Evolutionary conservation across 1,284 basidiomycete species (phyloP), one percentile per base, ranked within the genome.

Genomic region (Naganishia cerealis): DNA sequence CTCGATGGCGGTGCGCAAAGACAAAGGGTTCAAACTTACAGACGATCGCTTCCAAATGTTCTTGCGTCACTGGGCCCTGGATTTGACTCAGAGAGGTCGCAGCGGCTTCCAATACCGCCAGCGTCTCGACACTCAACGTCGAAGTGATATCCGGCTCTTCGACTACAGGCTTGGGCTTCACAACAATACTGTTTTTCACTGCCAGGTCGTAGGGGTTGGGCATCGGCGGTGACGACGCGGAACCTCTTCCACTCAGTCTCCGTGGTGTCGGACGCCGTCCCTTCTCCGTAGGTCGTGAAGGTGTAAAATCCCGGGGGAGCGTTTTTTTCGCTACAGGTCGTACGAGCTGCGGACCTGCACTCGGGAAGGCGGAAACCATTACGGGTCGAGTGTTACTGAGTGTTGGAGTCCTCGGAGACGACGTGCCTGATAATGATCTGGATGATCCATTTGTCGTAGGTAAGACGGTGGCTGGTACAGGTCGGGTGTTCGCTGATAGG

Each of bases 41-140:
- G 46, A 66, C 63, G 40, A 66, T 66, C 40, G 40, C 63, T 40
- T 66, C 63, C 26, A 66, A n/a, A 38, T 66, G 54, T 33, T 66
- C 63, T 16, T 66, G 53, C 12, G 53, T 66, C 9, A 66, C 36
- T 21, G 63, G 63, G 1, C 63, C 54, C 29, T 56, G 63, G 15
- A 57, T 56, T 46, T 66, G 63, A 18, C 63, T 56, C 21, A 66
- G 29, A 39, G 55, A 56, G 24, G 63, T 50, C 7, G 53, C 53
- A 8, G 54, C 63, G 33, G 55, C 55, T 46, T 57, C 55, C 42
- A 66, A 56, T 29, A 66, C 63, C 4, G 55, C 42, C 40, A 66
- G 36, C 13, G 54, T 56, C 21, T 66, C 63, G 1, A 26, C 21
- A 66, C 55, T 57, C 54, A 66, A 38, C 26, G 40, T 24, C 53